Evolutionary conservation across 2,329 filamentous ascomycete genomes (phyloP).

Genomic region (Calonectria naviculata): DNA sequence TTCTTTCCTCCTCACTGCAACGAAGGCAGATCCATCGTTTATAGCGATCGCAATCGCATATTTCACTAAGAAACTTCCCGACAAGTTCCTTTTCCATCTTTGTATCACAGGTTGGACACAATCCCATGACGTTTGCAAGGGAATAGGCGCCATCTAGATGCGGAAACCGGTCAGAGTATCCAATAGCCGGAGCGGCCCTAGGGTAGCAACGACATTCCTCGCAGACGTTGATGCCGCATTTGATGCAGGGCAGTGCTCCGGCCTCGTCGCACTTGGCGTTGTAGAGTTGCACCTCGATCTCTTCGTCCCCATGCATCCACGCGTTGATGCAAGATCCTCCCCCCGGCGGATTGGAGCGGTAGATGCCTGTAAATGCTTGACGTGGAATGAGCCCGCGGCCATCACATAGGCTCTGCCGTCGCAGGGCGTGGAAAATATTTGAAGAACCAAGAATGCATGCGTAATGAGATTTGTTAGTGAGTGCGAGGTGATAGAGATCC

Average conservation of each 20-base stretch:
- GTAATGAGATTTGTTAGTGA: conserved; percentile 11
- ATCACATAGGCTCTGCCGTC: conserved; percentile 25
- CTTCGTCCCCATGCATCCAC: neutral
- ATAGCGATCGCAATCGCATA: conserved; percentile 30
- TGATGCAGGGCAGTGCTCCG: conserved; percentile 21
- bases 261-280: conserved; percentile 25
- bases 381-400: conserved; percentile 23
- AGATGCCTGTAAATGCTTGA: conserved; percentile 14
- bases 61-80: conserved; percentile 1
- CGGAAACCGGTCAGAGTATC: conserved; percentile 9
- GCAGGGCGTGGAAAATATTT: conserved; percentile 11
- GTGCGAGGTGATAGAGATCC: conserved; percentile 25
- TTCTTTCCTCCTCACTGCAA: neutral
- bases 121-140: conserved; percentile 21
- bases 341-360: neutral
- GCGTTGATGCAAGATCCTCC: neutral
- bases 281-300: conserved; percentile 26
- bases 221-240: conserved; percentile 31
- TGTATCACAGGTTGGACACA: conserved; percentile 21
- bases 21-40: conserved; percentile 25
- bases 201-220: conserved; percentile 33
- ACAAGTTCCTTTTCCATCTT: neutral
- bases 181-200: neutral
- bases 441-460: conserved; percentile 3
- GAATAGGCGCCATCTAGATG: conserved; percentile 2